phyloP scores from a whole-genome alignment of 2,329 filamentous ascomycete genomes.

The Penicillium vulpinum region DNA sequence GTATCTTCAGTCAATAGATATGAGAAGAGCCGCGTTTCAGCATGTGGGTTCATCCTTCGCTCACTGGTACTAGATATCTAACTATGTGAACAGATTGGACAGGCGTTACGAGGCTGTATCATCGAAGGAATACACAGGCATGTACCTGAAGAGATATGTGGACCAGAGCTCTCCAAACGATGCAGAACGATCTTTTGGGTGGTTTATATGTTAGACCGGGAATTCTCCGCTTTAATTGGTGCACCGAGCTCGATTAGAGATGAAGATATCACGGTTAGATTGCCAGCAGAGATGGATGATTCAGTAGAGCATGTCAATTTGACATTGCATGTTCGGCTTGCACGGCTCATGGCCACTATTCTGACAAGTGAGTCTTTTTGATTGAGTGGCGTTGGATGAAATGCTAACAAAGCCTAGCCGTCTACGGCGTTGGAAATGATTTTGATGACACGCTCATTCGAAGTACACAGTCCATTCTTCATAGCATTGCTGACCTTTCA shows the following conservation, averaged over 20 bases:
- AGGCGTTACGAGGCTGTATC: constrained; percentile 30
- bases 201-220: constrained; percentile 31
- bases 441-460: constrained; percentile 25
- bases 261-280: constrained; percentile 29
- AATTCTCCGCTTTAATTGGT: constrained; percentile 30
- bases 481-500: constrained; percentile 27
- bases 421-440: constrained; percentile 28
- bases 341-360: constrained; percentile 28
- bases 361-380: constrained; percentile 22
- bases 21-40: constrained; percentile 42
- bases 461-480: constrained; percentile 29
- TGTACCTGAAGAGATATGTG: constrained; percentile 26
- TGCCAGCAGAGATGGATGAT: constrained; percentile 23
- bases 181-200: constrained; percentile 32
- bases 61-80: neutral
- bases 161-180: constrained; percentile 24
- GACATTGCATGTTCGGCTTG: constrained; percentile 29
- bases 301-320: constrained; percentile 25
- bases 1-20: constrained; percentile 46
- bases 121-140: constrained; percentile 32
- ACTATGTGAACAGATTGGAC: constrained; percentile 22
- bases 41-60: constrained; percentile 29
- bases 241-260: constrained; percentile 31
- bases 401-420: constrained; percentile 13
- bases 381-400: too few relatives aligned